A percentile compares a stretch with the other conserved stretches of the same genome.
Conservation (phyloP, 192 early-diverging fungal species). For the Backusella sp. region DNA sequence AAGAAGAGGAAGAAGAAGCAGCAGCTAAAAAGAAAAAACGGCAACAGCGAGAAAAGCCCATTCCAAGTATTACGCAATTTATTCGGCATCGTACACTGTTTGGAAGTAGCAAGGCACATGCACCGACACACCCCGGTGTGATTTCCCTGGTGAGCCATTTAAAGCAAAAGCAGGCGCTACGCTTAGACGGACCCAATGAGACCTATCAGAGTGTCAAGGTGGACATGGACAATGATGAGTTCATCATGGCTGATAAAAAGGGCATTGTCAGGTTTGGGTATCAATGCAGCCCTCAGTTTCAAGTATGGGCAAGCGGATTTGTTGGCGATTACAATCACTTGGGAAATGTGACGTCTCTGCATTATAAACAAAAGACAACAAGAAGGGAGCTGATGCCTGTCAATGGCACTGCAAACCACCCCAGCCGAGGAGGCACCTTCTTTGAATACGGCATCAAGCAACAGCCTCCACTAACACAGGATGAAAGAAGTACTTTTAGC, state of each 20-base stretch:
- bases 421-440: background rate
- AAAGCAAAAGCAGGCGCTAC: background rate
- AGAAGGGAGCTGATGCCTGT: background rate
- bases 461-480: background rate
- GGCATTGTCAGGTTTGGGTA: background rate
- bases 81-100: background rate
- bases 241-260: background rate
- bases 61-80: background rate
- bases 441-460: background rate
- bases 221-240: background rate
- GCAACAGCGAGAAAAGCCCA: background rate
- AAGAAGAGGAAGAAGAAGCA: constrained; percentile 8
- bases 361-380: background rate
- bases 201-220: background rate
- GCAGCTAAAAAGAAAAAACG: background rate
- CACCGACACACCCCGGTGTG: background rate
- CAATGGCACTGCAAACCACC: background rate
- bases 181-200: background rate
- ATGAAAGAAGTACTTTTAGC: background rate
- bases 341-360: background rate
- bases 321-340: background rate
- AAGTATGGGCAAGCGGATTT: background rate
- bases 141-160: background rate
- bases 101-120: background rate
- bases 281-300: background rate